Evolutionary conservation across 768 basidiomycete species (phyloP).

Genomic region (Leccinum subgranulosum): DNA sequence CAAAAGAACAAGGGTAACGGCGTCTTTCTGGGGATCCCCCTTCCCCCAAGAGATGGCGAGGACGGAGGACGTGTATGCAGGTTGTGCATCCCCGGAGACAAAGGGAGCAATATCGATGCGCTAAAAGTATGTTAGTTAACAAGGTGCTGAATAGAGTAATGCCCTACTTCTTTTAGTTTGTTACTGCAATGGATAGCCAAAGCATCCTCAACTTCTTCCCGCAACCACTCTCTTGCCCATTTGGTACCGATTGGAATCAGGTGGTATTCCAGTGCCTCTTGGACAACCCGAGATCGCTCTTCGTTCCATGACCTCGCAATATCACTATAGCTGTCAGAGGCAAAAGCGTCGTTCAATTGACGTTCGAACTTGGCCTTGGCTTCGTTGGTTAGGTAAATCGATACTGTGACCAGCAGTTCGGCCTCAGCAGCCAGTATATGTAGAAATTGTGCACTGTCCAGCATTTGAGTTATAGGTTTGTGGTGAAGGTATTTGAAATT

Average conservation of each 20-base stretch:
- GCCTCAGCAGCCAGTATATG: conserved; percentile 88
- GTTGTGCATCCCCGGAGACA: conserved; percentile 53
- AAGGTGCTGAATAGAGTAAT: not conserved
- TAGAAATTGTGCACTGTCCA: conserved; percentile 75
- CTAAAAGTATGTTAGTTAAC: conserved; percentile 39
- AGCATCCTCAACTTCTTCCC: conserved; percentile 87
- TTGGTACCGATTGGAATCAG: conserved; percentile 83
- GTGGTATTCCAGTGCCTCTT: conserved; percentile 74
- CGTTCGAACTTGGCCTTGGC: conserved; percentile 68
- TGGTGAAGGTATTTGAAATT: conserved; percentile 91
- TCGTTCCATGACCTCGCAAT: conserved; percentile 90
- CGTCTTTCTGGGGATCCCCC: conserved; percentile 91
- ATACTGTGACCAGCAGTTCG: conserved; percentile 80
- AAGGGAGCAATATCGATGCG: conserved; percentile 83
- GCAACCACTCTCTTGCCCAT: conserved; percentile 85
- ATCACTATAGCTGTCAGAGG: conserved; percentile 81
- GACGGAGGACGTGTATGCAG: conserved; percentile 73
- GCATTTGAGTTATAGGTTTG: conserved; percentile 71
- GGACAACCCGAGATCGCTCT: conserved; percentile 73
- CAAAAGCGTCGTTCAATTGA: conserved; percentile 74
- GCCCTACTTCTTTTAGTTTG: conserved; percentile 67
- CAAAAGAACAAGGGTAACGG: conserved; percentile 78
- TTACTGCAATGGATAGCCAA: conserved; percentile 67
- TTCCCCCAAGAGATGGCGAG: conserved; percentile 93
- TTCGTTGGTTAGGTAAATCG: conserved; percentile 62